A percentile compares a stretch with the other conserved stretches of the same genome.
Evolutionary conservation across 371 early-diverging fungal species (phyloP).

Genomic region (Haplosporangium sp.): DNA sequence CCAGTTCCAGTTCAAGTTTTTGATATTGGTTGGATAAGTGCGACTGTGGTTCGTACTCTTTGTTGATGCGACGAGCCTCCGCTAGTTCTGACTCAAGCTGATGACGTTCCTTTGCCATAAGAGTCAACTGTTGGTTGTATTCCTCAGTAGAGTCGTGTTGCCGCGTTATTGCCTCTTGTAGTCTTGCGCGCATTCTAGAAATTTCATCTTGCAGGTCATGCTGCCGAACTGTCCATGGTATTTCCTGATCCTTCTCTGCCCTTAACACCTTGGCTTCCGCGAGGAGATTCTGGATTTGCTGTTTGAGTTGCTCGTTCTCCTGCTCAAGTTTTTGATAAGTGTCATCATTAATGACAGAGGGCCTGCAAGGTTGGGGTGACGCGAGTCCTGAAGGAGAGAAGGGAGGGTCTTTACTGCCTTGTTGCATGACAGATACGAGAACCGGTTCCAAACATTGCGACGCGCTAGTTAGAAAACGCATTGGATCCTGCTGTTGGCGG

Average conservation of each 20-base stretch:
- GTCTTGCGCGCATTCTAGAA: not conserved
- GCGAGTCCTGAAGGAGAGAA: not conserved
- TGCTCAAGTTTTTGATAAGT: not conserved
- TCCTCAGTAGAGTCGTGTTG: no score
- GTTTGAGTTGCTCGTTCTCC: constrained; percentile 26
- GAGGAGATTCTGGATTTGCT: constrained; percentile 15
- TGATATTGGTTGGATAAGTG: constrained; percentile 3
- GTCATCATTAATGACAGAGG: not conserved
- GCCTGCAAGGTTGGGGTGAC: not conserved
- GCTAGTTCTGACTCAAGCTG: constrained; percentile 6
- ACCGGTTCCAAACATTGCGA: no score
- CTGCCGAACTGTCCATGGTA: not conserved
- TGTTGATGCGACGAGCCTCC: not conserved
- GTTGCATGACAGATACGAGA: no score
- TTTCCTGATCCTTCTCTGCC: not conserved
- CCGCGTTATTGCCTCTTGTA: no score
- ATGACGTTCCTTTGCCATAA: constrained; percentile 10
- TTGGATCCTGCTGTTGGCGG: no score
- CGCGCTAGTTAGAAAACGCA: no score
- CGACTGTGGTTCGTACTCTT: not conserved
- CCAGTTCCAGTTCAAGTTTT: constrained; percentile 13
- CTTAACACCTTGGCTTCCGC: constrained; percentile 4
- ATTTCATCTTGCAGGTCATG: constrained; percentile 10
- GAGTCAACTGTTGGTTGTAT: not conserved
- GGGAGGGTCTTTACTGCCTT: no score